Conservation (phyloP, 441 rosid species). For the Daphne laureola region DNA sequence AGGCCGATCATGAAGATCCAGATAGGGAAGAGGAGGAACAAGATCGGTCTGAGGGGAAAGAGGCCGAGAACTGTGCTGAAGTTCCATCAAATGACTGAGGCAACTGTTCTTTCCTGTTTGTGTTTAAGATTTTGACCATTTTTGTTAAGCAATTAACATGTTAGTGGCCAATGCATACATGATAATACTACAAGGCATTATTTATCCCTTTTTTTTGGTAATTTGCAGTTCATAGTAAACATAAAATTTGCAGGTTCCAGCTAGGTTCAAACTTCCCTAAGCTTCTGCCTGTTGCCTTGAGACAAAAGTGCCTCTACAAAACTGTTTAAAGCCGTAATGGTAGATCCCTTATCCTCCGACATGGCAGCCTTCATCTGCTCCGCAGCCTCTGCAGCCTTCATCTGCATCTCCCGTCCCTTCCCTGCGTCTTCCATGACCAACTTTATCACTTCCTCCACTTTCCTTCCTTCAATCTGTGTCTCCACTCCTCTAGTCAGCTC, state of each 20-base stretch:
- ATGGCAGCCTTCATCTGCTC: slow-evolving; percentile 22
- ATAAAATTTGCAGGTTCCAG: no score
- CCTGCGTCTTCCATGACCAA: slow-evolving; percentile 25
- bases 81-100: slow-evolving; percentile 16
- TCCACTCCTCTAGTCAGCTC: slow-evolving; percentile 34
- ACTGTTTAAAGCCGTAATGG: slow-evolving; percentile 25
- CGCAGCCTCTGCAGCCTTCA: slow-evolving; percentile 22
- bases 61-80: slow-evolving; percentile 20
- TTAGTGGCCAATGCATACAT: no score
- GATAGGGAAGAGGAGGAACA: slow-evolving; percentile 24
- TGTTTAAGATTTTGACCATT: no score
- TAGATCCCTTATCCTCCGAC: slow-evolving; percentile 24
- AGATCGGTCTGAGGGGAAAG: slow-evolving; percentile 26
- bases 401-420: slow-evolving; percentile 32
- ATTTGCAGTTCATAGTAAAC: no score
- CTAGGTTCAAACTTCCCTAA: no score
- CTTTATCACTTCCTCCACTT: slow-evolving; percentile 26
- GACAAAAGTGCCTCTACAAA: slow-evolving; percentile 10
- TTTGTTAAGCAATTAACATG: no score
- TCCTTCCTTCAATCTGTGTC: slow-evolving; percentile 7
- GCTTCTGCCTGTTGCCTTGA: background rate
- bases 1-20: no score
- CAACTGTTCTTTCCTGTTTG: no score
- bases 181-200: no score
- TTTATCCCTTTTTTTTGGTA: no score